These are phyloP conservation scores for Nicotiana benthamiana DNA, from an alignment of 257 asterid genomes.

Conservation along the genomic window DNA sequence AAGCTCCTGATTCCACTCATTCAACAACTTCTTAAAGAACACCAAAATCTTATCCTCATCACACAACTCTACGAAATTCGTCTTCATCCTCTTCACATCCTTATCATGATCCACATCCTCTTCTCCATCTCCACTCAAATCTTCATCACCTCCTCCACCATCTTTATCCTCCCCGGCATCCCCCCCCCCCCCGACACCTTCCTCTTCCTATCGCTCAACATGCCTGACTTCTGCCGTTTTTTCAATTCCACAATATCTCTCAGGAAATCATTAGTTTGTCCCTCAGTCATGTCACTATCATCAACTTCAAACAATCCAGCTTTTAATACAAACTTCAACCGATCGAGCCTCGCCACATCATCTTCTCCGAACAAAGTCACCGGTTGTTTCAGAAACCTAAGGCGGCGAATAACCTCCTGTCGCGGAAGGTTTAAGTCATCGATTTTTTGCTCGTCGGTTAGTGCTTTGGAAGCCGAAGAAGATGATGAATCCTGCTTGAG, in stretches of 20 bases:
- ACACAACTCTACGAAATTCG: slow-evolving; percentile 68
- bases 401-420: slow-evolving; percentile 85
- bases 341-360: slow-evolving; percentile 73
- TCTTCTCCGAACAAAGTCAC: slow-evolving; percentile 89
- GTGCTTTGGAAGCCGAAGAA: slow-evolving; percentile 36
- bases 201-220: slow-evolving; percentile 69
- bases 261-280: slow-evolving; percentile 87
- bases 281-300: slow-evolving; percentile 94
- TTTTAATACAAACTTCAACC: slow-evolving; percentile 65
- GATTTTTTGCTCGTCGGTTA: slow-evolving; percentile 59
- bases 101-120: slow-evolving; percentile 64
- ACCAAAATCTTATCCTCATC: slow-evolving; percentile 96
- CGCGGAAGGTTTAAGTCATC: slow-evolving; percentile 56
- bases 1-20: slow-evolving; percentile 91
- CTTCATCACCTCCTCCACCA: slow-evolving; percentile 75
- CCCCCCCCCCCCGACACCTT: slow-evolving; percentile 50
- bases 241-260: slow-evolving; percentile 86
- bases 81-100: slow-evolving; percentile 80
- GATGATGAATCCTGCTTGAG: slow-evolving; percentile 42
- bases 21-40: slow-evolving; percentile 82
- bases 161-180: slow-evolving; percentile 74
- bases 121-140: slow-evolving; percentile 67
- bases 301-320: slow-evolving; percentile 83
- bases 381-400: slow-evolving; percentile 78
- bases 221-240: slow-evolving; percentile 86